These are phyloP conservation scores for Cercospora sp. DNA, from an alignment of 2,329 filamentous ascomycete genomes.

Conservation along the genomic window DNA sequence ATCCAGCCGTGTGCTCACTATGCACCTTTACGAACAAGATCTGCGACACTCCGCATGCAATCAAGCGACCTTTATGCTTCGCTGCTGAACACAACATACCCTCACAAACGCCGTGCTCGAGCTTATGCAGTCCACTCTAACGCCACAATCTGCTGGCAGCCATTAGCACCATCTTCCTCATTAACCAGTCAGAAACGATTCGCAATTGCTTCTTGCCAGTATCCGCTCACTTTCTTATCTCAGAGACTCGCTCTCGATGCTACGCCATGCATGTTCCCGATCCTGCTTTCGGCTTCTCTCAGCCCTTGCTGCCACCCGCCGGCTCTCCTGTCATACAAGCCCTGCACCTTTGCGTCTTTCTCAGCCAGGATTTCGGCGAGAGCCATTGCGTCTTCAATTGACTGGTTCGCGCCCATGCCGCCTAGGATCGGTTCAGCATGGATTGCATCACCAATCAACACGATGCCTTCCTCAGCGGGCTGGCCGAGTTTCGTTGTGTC, in stretches of 20 bases:
- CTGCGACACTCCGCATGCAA: constrained; percentile 3
- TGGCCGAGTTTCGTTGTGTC: constrained; percentile 28
- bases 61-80: background rate
- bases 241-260: constrained; percentile 14
- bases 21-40: constrained; percentile 3
- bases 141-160: constrained; percentile 15
- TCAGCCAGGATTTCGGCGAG: constrained; percentile 37
- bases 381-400: constrained; percentile 42
- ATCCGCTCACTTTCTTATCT: constrained; percentile 12
- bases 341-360: constrained; percentile 15
- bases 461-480: constrained; percentile 31
- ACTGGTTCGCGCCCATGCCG: constrained; percentile 43
- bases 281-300: constrained; percentile 26
- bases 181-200: constrained; percentile 2
- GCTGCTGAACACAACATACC: constrained; percentile 3
- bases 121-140: background rate
- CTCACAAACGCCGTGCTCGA: background rate
- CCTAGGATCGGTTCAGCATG: constrained; percentile 46
- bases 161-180: constrained; percentile 8
- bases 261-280: constrained; percentile 31
- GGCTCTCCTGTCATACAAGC: constrained; percentile 27
- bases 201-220: background rate
- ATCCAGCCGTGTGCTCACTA: background rate
- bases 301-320: constrained; percentile 28
- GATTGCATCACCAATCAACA: constrained; percentile 44